Evolutionary conservation across 164 flowering plant genomes (phyloP), one percentile per base, ranked within the genome.

Genomic region (Buxus sempervirens): DNA sequence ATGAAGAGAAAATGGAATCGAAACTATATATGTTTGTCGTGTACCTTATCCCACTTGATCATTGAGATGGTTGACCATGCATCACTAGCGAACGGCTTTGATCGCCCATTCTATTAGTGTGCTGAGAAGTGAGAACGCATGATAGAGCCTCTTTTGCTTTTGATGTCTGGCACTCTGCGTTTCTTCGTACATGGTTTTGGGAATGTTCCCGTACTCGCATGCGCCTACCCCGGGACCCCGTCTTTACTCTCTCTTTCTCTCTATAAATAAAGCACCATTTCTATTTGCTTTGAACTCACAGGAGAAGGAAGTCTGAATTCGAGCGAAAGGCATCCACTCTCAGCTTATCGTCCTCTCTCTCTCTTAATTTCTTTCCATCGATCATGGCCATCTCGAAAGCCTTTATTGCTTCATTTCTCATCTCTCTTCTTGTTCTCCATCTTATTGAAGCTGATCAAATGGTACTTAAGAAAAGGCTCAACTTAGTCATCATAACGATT

Each of bases 351-450:
- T 55, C 64, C 49, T 36, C 25, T 60, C 23, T 28, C 22, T 60
- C 63, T n/a, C 57, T 54, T n/a, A n/a, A 32, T 3, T 10, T 55
- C 58, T 23, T 23, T 16, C 12, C 1, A n/a, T 20, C 10, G 12
- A 24, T 56, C 16, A 78, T 78, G 81, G 78, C 77, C 42, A 64
- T 65, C 55, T 63, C 79, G 20, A 79, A 73, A 57, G 38, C 54
- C 68, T 49, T 79, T 0, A 22, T 77, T 59, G 79, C 79, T 38
- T 63, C 72, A 19, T 32, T 82, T 51, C 66, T 77, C 72, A 23
- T 74, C 38, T 77, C 79, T 38, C 65, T 76, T 28, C 69, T 82
- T 21, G 28, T 79, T 23, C 72, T 79, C 54, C 72, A 74, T 12
- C 58, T 69, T 28, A 73, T 55, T 27, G 71, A 72, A 27, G 77